Base-by-base conservation (phyloP, 305 asterid species). In the Withania somnifera region DNA sequence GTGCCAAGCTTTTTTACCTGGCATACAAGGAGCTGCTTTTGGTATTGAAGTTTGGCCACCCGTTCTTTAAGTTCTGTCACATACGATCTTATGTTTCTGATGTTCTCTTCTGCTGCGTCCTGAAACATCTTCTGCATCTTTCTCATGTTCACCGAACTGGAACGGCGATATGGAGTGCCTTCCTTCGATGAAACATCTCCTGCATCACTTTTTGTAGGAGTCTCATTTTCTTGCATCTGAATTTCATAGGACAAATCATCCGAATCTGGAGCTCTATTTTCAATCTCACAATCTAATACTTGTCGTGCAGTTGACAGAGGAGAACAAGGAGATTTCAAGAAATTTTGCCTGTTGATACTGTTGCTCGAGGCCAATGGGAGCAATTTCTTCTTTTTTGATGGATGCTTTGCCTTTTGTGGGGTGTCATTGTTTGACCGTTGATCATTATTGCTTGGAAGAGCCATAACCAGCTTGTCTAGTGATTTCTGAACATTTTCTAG, bases 51-150 rank as follows among this genome's bases (percentile, higher is more conserved):
- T 90, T 95, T 95, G 86, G 99, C 99, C 57, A 95, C 99, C 2
- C 99, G 98, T 88, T 94, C 99, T 86, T 95, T 95, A 71, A 95
- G 98, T 83, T 95, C 99, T 7, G 97, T 95, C 2, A 95, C 99
- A 57, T 95, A 95, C n/a, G 99, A 83, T 87, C 91, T 94, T 85
- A 95, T 95, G 90, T 97, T 95, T 89, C 99, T 92, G 40, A 95
- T 98, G 82, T 95, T 95, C 90, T 95, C 99, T 89, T 95, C 99
- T 73, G 98, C 99, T 79, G 99, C 99, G 85, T 91, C 92, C 85
- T 95, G 99, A 78, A 95, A 95, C 99, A 95, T 95, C 85, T 90
- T 93, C 87, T 95, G 97, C 99, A 95, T 95, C 85, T 94, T 95
- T 88, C 89, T 94, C 98, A 95, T 94, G 85, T 95, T 95, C 68